Base-by-base conservation (phyloP, 306 rosid genomes). In the Mimosa bimucronata region DNA sequence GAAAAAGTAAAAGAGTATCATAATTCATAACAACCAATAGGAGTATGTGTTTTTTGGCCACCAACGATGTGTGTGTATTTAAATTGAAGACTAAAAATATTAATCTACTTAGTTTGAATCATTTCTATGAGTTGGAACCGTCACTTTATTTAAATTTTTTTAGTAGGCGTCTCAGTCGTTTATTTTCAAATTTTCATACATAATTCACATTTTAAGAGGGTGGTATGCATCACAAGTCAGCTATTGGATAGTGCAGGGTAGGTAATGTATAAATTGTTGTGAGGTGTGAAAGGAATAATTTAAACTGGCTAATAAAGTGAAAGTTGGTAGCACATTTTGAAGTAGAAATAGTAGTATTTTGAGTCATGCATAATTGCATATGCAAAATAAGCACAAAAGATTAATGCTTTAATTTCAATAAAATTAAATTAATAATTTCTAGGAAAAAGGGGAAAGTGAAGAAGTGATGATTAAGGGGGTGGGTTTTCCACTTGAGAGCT, bases 401-500 rank as follows among this genome's bases (percentile, higher is more conserved):
- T 12, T 9, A 55, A 55, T 55, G 3, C 28, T 55, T 55, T 55
- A 9, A 11, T 7, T 21, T 21, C 19, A 9, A 52, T 52, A 34
- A 34, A 34, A 34, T 34, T 2, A 34, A 34, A 34, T 34, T 6
- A 34, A 34, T 6, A 7, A 52, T 2, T 18, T 2, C 19, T 21
- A n/a, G 28, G 61, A 21, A 55, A 55, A 55, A 8, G 14, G 26
- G 61, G 66, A 86, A 82, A 84, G 92, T 82, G 86, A 78, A 86
- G 87, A 29, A 79, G 88, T 31, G 78, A 88, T 88, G 77, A 93
- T 91, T 89, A 86, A 80, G 87, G 68, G 21, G 82, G 85, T 46
- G 65, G 79, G 62, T n/a, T 55, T 55, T 69, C 86, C 86, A 88
- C 91, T 88, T 71, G 91, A 91, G 84, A 75, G 90, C 88, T 60